These are phyloP conservation scores for Nakazawaea ishiwadae DNA, from an alignment of 805 yeast species.

Conservation along the genomic window DNA sequence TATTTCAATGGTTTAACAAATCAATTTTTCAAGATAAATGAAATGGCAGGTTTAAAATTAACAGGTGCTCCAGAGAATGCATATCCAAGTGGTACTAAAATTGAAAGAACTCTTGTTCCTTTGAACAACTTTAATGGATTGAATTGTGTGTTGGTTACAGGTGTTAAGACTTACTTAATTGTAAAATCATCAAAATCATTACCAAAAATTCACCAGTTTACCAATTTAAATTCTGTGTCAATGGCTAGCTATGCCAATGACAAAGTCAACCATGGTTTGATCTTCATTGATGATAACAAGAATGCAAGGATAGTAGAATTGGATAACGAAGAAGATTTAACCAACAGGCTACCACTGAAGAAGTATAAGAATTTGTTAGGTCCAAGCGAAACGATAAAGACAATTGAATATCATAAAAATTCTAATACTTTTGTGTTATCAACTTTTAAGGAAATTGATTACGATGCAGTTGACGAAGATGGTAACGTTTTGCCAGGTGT, in stretches of 20 bases:
- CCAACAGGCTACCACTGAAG: constrained; percentile 56
- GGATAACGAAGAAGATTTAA: constrained; percentile 39
- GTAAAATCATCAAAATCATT: constrained; percentile 58
- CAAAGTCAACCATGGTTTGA: constrained; percentile 43
- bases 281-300: constrained; percentile 65
- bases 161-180: constrained; percentile 65
- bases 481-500: constrained; percentile 58
- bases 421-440: constrained; percentile 62
- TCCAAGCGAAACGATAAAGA: constrained; percentile 55
- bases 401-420: constrained; percentile 64
- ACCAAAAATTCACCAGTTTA: constrained; percentile 64
- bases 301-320: constrained; percentile 60
- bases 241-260: constrained; percentile 48
- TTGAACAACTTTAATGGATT: constrained; percentile 54
- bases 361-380: constrained; percentile 30
- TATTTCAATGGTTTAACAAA: constrained; percentile 42
- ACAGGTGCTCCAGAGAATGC: constrained; percentile 84
- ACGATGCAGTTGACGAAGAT: constrained; percentile 69
- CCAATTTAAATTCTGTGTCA: constrained; percentile 61
- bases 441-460: constrained; percentile 53
- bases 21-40: constrained; percentile 38
- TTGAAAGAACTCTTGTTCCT: constrained; percentile 64
- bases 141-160: constrained; percentile 65
- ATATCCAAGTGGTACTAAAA: constrained; percentile 58
- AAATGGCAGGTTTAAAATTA: constrained; percentile 37